Percentiles rank a stretch among this genome's conserved stretches.
Conservation (phyloP, 768 basidiomycete species). For the Pisolithus microcarpus region DNA sequence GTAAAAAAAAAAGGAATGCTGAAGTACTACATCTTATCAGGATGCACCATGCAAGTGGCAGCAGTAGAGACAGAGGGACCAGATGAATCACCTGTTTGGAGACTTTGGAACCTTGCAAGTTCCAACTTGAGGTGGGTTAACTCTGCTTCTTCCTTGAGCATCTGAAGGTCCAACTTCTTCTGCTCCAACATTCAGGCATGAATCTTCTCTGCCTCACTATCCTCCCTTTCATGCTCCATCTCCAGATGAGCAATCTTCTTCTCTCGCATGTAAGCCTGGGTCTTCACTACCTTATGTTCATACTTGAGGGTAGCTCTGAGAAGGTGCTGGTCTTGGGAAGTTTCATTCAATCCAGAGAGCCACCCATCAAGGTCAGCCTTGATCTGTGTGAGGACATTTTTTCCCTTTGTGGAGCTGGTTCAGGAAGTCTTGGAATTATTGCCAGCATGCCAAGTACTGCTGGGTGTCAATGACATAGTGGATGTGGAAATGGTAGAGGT, state of each 20-base stretch:
- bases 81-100: background rate
- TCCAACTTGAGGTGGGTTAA: background rate
- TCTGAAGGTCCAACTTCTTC: background rate
- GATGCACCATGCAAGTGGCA: background rate
- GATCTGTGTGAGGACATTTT: background rate
- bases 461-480: background rate
- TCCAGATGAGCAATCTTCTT: background rate
- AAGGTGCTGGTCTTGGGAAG: background rate
- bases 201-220: background rate
- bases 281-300: background rate
- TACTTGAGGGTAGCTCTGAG: background rate
- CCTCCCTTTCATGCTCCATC: background rate
- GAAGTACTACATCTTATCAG: too few relatives aligned
- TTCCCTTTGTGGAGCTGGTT: background rate
- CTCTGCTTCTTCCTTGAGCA: background rate
- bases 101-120: background rate
- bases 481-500: background rate
- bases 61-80: background rate
- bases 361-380: background rate
- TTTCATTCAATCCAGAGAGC: background rate
- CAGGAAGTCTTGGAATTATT: background rate
- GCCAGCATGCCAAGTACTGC: background rate
- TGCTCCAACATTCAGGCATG: background rate
- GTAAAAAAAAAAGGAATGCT: background rate
- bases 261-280: background rate